These are phyloP conservation scores for Mycena kentingensis DNA, from an alignment of 768 basidiomycete genomes.

Conservation along the genomic window DNA sequence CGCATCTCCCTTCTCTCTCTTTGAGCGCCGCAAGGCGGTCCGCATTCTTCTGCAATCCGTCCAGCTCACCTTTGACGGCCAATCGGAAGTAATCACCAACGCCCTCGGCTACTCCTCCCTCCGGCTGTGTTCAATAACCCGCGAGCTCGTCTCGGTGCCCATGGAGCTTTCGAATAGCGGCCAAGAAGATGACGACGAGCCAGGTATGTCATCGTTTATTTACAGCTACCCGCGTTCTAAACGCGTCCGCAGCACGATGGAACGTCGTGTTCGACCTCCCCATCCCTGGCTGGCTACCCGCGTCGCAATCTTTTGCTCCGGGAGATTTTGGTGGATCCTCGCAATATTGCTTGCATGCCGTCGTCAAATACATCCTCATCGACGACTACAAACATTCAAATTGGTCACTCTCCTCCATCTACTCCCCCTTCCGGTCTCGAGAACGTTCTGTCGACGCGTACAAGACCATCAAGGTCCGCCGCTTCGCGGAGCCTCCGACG, in stretches of 20 bases:
- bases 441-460: constrained; percentile 42
- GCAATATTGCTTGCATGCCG: constrained; percentile 67
- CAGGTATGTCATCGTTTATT: constrained; percentile 40
- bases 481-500: constrained; percentile 51
- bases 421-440: constrained; percentile 55
- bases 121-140: constrained; percentile 67
- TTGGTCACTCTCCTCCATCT: constrained; percentile 56
- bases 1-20: constrained; percentile 56
- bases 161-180: constrained; percentile 68
- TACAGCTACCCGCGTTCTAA: no score
- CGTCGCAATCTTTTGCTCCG: constrained; percentile 51
- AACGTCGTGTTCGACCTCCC: constrained; percentile 79
- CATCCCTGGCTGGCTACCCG: constrained; percentile 91
- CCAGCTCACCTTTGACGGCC: constrained; percentile 80
- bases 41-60: constrained; percentile 69
- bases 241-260: constrained; percentile 67
- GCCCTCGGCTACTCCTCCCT: constrained; percentile 66
- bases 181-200: constrained; percentile 54
- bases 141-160: constrained; percentile 57
- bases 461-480: constrained; percentile 50
- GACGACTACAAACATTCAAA: constrained; percentile 41
- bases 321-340: constrained; percentile 51
- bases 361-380: constrained; percentile 56
- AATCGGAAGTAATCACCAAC: constrained; percentile 71
- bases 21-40: constrained; percentile 52